Base-by-base conservation (phyloP, 306 rosid species). In the Biancaea sappan region DNA sequence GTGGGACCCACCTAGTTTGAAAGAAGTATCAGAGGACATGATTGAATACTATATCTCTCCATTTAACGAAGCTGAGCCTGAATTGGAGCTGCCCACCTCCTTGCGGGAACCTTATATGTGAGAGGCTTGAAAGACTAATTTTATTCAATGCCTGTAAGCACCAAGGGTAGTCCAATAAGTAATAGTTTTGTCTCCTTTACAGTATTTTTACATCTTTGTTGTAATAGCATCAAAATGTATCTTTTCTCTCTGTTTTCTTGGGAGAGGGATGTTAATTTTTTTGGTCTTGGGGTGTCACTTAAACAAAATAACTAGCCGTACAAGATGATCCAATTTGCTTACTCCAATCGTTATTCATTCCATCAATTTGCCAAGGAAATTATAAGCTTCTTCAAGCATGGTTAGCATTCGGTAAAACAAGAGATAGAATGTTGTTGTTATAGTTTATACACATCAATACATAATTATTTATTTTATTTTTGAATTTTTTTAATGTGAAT, bases 1-100 rank as follows among this genome's bases (percentile, higher is more conserved):
- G 99, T 94, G 99, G 98, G 83, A 94, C 35, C 99, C 96, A 25
- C 92, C 92, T 8, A 84, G 68, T 59, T 75, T 92, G 62, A 86
- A 77, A 58, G 96, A 89, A 9, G 93, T 88, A 76, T 79, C 97
- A 40, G 75, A 86, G 38, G 97, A 88, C 87, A 92, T 94, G 93
- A 97, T 94, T 40, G 90, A 94, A 8, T 46, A 74, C 76, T 74
- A 88, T 79, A 87, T 92, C 84, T 86, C 86, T 19, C 87, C 86
- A 2, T 79, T 82, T 19, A 62, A 73, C n/a, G 97, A 88, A 76
- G 58, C 66, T 28, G 90, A 84, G 67, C 83, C 95, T 59, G 98
- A 92, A 65, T 76, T 90, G 37, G 84, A 86, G 75, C 79, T 94
- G 63, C 98, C 97, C 22, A 90, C 92, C 0, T 80, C 91, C 8